Evolutionary conservation across 306 rosid genomes (phyloP).

Genomic region (Fragaria ananassa): DNA sequence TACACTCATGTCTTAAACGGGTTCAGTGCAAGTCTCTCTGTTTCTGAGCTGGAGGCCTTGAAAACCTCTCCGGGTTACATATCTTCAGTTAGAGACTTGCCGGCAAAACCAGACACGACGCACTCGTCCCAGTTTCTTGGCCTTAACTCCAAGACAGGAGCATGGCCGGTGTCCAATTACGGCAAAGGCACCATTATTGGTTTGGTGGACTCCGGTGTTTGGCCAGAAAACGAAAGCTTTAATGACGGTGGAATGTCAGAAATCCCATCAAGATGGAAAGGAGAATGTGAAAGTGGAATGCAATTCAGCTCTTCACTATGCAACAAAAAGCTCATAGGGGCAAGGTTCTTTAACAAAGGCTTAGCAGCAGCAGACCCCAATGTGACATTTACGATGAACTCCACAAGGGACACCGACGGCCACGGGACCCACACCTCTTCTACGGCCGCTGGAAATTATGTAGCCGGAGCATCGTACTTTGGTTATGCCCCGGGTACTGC

Average conservation of each 20-base stretch:
- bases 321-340: constrained; percentile 82
- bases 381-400: constrained; percentile 28
- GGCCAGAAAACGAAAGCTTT: constrained; percentile 78
- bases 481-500: constrained; percentile 62
- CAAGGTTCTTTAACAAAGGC: constrained; percentile 67
- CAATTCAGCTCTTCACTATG: constrained; percentile 54
- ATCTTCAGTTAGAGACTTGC: constrained; percentile 42
- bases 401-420: constrained; percentile 63
- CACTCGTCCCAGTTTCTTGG: constrained; percentile 61
- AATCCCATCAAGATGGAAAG: constrained; percentile 67
- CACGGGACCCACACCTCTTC: constrained; percentile 84
- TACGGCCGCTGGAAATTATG: constrained; percentile 57
- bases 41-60: constrained; percentile 45
- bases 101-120: constrained; percentile 53
- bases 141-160: constrained; percentile 37
- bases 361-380: constrained; percentile 34
- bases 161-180: constrained; percentile 45
- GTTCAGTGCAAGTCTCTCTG: constrained; percentile 61
- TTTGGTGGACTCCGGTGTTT: constrained; percentile 62
- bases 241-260: constrained; percentile 44
- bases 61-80: constrained; percentile 49
- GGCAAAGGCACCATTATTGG: constrained; percentile 66
- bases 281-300: constrained; percentile 47
- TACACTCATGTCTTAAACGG: constrained; percentile 66
- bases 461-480: constrained; percentile 48